Base-by-base conservation (phyloP, 2,329 filamentous ascomycete species). In the Botryotinia narcissicola region DNA sequence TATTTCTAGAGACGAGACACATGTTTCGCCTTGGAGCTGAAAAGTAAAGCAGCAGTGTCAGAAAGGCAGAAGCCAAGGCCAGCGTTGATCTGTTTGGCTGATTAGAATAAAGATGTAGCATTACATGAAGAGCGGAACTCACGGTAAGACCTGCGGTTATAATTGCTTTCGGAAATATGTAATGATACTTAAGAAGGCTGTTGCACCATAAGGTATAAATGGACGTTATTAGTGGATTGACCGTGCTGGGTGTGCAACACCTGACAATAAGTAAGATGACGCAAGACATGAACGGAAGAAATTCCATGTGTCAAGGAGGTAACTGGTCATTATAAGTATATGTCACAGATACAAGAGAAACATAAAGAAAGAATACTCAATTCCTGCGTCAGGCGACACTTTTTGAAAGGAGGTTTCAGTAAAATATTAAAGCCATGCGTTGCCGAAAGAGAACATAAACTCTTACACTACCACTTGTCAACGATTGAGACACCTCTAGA, bases 351-450 rank as follows among this genome's bases (percentile, higher is more conserved):
- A 2, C 7, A 9, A n/a, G n/a, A 20, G 18, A 59, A 35, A 18
- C 12, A 29, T 1, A 6, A 6, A 5, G 9, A 37, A 42, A 42
- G 10, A 42, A 2, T 20, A n/a, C 60, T 40, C 22, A 62, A 22
- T n/a, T 25, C 22, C 5, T 42, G 18, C 0, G 8, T 3, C 18
- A 22, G 9, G 32, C 25, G 4, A 12, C 59, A 4, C 20, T 1
- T 0, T 12, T 1, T 8, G 3, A 61, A 57, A 1, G n/a, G 3
- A 57, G 14, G 14, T 3, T 16, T 5, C 12, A 29, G 29, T 2
- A 20, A 18, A 59, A 0, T 59, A 20, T n/a, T 3, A 3, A 10
- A 57, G 25, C 14, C 3, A 57, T 2, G 8, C 5, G 3, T 57
- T 3, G n/a, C 8, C 25, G 14, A 57, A 57, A 29, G 2, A 57